Evolutionary conservation across 1,284 basidiomycete species (phyloP).

Genomic region (Ganoderma leucocontextum): DNA sequence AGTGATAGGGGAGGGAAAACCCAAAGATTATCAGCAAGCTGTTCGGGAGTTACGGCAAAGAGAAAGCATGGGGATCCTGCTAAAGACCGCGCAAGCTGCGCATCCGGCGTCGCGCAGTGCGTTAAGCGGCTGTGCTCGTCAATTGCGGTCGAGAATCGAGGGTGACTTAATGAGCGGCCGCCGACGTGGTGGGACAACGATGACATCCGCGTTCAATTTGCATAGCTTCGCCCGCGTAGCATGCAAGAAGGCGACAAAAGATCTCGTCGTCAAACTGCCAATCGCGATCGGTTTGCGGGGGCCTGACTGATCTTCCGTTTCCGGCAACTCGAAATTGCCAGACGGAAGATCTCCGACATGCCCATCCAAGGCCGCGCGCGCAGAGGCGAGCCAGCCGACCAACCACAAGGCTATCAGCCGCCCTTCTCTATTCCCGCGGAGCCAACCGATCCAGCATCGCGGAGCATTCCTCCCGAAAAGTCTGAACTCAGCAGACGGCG

Average conservation of each 20-base stretch:
- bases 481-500: conserved; percentile 18
- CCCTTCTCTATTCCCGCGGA: conserved; percentile 23
- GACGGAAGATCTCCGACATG: conserved; percentile 32
- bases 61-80: conserved; percentile 7
- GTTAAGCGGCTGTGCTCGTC: conserved; percentile 12
- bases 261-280: conserved; percentile 25
- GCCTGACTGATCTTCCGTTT: conserved; percentile 30
- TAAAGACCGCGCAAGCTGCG: conserved; percentile 4
- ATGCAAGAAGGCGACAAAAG: conserved; percentile 20
- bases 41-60: conserved; percentile 16
- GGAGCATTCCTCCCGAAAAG: conserved; percentile 21
- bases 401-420: conserved; percentile 32
- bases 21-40: conserved; percentile 23
- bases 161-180: conserved; percentile 17
- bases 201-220: conserved; percentile 21
- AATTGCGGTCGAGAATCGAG: conserved; percentile 19
- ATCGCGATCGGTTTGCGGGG: conserved; percentile 26
- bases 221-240: conserved; percentile 24
- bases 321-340: conserved; percentile 25
- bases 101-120: not conserved
- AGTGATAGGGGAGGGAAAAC: conserved; percentile 7
- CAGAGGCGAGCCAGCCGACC: conserved; percentile 19
- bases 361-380: conserved; percentile 23
- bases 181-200: conserved; percentile 25
- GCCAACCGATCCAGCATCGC: conserved; percentile 23